These are phyloP conservation scores for Xylariaceae sp. DNA, from an alignment of 2,329 filamentous ascomycete species.

Conservation along the genomic window DNA sequence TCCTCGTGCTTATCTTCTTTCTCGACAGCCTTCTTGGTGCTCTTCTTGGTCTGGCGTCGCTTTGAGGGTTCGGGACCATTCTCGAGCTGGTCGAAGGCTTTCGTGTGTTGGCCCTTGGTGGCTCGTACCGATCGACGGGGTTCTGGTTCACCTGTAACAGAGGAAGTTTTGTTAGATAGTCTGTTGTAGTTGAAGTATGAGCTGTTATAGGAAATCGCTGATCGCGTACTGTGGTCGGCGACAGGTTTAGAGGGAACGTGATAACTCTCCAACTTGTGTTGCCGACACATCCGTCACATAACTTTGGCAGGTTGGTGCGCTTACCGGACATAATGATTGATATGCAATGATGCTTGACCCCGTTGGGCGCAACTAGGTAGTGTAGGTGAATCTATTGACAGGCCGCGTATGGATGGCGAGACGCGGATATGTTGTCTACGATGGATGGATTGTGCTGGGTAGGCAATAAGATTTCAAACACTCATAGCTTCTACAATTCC, in stretches of 20 bases:
- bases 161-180: constrained; percentile 35
- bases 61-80: constrained; percentile 61
- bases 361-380: constrained; percentile 17
- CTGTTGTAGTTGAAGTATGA: not conserved
- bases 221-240: not conserved
- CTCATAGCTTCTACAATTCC: constrained; percentile 44
- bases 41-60: constrained; percentile 52
- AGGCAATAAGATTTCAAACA: constrained; percentile 38
- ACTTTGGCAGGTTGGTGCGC: constrained; percentile 33
- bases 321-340: constrained; percentile 45
- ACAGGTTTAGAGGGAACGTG: constrained; percentile 4
- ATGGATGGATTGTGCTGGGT: constrained; percentile 23
- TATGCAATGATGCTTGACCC: constrained; percentile 18
- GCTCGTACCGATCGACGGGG: constrained; percentile 92
- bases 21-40: constrained; percentile 63
- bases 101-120: constrained; percentile 94
- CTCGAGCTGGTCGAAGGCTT: constrained; percentile 81
- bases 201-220: not conserved
- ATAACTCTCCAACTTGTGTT: not conserved
- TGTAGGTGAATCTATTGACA: constrained; percentile 21
- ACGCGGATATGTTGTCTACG: constrained; percentile 36
- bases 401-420: constrained; percentile 19
- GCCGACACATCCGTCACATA: constrained; percentile 21
- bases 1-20: constrained; percentile 62
- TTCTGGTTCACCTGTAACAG: constrained; percentile 63